Evolutionary conservation across 192 early-diverging fungal genomes (phyloP), one percentile per base, ranked within the genome.

Genomic region (Tieghemiomyces parasiticus): DNA sequence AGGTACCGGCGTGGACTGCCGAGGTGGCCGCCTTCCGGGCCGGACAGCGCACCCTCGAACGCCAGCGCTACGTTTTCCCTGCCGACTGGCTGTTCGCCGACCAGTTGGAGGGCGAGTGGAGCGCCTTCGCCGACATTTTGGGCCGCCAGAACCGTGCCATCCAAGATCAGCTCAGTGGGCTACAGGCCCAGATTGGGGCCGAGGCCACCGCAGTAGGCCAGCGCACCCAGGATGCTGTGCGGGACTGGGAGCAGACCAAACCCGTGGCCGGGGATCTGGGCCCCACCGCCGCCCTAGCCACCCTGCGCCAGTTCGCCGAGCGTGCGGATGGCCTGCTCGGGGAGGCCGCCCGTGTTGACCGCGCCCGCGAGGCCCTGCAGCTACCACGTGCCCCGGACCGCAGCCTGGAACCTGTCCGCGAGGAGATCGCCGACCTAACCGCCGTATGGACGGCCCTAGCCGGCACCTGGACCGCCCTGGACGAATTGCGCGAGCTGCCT

Each of bases 31-130:
- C 68, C 13, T 99, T 92, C 79, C 81, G 86, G 45, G 72, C 85
- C 46, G 89, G 91, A 20, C 93, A 99, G 74, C 91, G 91, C 46
- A 84, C 89, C 45, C 73, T 99, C 26, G 91, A 95, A 63, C 81
- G 87, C 53, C 93, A 95, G 70, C 77, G 95, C 45, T 99, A 80
- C 75, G 85, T 88, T 68, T 96, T 95, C 70, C 90, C 93, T n/a
- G 67, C 61, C 34, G 92, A 98, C 66, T 98, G 95, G 94, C 67
- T 97, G 45, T 89, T 93, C 67, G 75, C 89, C 34, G 97, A 96
- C 55, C 90, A 96, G 62, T 78, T 97, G 19, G 92, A 93, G 45
- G 93, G 94, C 65, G 97, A 97, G 71, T 97, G 94, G 92, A 88
- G 86, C 65, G 87, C 94, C 2, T 94, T 98, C 59, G 92, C 87